Evolutionary conservation across 495 filamentous ascomycete species (phyloP).

Genomic region (Tuber melanosporum): DNA sequence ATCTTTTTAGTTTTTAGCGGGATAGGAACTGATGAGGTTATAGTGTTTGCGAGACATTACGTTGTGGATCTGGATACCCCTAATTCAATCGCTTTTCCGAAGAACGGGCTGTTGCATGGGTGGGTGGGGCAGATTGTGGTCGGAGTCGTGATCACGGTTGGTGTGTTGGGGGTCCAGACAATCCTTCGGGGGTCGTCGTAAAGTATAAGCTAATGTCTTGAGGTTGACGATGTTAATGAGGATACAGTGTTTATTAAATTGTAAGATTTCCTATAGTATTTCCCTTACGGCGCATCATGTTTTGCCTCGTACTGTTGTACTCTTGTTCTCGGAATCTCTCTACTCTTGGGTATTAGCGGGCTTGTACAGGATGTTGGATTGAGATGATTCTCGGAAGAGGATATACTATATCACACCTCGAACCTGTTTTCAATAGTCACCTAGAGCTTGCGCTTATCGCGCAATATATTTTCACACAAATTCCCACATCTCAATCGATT

Average conservation of each 20-base stretch:
- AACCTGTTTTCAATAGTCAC: not conserved
- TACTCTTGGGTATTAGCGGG: not conserved
- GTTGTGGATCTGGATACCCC: constrained; percentile 6
- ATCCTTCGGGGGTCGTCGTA: not conserved
- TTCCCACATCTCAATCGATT: not conserved
- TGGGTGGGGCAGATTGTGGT: not conserved
- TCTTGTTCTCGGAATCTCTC: not conserved
- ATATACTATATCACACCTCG: not conserved
- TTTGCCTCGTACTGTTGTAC: not conserved
- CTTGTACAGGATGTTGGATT: not conserved
- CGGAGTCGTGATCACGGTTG: constrained; percentile 7
- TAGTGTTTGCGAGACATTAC: constrained; percentile 37
- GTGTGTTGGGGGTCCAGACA: constrained; percentile 1
- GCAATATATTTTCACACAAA: not conserved
- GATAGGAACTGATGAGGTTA: not conserved
- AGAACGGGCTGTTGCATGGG: too few species aligned
- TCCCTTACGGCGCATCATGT: not conserved
- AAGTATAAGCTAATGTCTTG: not conserved
- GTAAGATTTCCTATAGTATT: not conserved
- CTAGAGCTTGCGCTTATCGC: not conserved
- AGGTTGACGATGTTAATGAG: not conserved
- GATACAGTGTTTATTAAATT: not conserved
- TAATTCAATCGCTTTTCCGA: not conserved
- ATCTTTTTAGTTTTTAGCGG: not conserved
- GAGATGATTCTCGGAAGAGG: not conserved